phyloP scores from a whole-genome alignment of 2,329 filamentous ascomycete species.

The Monilinia vaccinii-corymbosi region DNA sequence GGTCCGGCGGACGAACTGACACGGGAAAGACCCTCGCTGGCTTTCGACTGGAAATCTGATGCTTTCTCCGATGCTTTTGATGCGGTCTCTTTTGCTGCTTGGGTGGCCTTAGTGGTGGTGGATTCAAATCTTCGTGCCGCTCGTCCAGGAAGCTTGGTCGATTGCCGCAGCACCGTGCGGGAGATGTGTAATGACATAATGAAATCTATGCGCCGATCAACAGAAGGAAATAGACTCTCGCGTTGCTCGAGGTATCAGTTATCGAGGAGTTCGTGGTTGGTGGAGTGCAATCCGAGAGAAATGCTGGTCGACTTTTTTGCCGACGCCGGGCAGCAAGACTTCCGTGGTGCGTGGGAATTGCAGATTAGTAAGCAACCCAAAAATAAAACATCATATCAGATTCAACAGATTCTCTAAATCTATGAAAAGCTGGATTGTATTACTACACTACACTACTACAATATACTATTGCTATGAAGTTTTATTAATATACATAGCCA shows the following conservation, averaged over 20 bases:
- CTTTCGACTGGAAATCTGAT: slow-evolving; percentile 50
- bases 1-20: slow-evolving; percentile 74
- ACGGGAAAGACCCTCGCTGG: slow-evolving; percentile 71
- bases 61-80: slow-evolving; percentile 36
- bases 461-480: slow-evolving; percentile 1
- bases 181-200: slow-evolving; percentile 27
- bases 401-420: background rate
- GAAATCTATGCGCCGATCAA: slow-evolving; percentile 17
- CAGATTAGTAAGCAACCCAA: slow-evolving; percentile 9
- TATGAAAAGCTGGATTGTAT: background rate
- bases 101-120: slow-evolving; percentile 40
- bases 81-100: slow-evolving; percentile 36
- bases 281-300: slow-evolving; percentile 17
- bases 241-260: slow-evolving; percentile 16
- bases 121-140: slow-evolving; percentile 46
- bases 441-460: slow-evolving; percentile 11
- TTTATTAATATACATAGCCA: background rate
- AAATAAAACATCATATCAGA: background rate
- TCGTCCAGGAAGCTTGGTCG: slow-evolving; percentile 23
- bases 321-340: slow-evolving; percentile 15
- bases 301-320: slow-evolving; percentile 19
- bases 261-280: slow-evolving; percentile 24
- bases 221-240: slow-evolving; percentile 15
- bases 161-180: slow-evolving; percentile 26
- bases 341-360: slow-evolving; percentile 3